phyloP scores from a whole-genome alignment of 129 eudicot genomes.

The Flaveria brownii region DNA sequence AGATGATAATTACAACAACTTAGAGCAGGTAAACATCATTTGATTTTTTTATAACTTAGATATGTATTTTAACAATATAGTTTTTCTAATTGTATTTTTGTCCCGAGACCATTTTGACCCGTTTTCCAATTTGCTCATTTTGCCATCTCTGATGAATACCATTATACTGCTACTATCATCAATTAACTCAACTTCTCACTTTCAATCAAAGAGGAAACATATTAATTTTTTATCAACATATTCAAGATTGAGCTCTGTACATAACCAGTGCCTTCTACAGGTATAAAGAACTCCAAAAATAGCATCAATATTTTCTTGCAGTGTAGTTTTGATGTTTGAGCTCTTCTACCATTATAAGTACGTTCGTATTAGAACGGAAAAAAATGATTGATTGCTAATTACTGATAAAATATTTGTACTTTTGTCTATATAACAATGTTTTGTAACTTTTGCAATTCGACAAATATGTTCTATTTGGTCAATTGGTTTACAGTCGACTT shows the following conservation, averaged over 20 bases:
- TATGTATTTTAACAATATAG: neutral
- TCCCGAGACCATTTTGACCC: neutral
- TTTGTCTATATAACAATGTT: neutral
- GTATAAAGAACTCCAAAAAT: conserved; percentile 19
- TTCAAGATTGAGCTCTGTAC: conserved; percentile 5
- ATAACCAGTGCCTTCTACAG: neutral
- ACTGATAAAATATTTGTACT: neutral
- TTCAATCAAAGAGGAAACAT: neutral
- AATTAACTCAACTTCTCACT: neutral
- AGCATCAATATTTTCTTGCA: conserved; percentile 9
- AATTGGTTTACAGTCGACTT: neutral
- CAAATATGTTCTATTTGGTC: neutral
- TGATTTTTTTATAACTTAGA: neutral
- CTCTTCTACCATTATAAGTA: neutral
- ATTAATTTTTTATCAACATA: neutral
- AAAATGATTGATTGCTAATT: neutral
- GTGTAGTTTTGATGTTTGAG: neutral
- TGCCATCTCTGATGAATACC: neutral
- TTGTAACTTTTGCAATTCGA: neutral
- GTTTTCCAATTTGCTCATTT: neutral
- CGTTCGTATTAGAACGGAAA: neutral
- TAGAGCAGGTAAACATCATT: conserved; percentile 61
- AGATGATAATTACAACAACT: conserved; percentile 65
- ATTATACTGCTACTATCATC: neutral
- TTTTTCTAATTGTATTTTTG: neutral